Evolutionary conservation across 2,329 filamentous ascomycete genomes (phyloP).

Genomic region (Pestalotiopsis sp.): DNA sequence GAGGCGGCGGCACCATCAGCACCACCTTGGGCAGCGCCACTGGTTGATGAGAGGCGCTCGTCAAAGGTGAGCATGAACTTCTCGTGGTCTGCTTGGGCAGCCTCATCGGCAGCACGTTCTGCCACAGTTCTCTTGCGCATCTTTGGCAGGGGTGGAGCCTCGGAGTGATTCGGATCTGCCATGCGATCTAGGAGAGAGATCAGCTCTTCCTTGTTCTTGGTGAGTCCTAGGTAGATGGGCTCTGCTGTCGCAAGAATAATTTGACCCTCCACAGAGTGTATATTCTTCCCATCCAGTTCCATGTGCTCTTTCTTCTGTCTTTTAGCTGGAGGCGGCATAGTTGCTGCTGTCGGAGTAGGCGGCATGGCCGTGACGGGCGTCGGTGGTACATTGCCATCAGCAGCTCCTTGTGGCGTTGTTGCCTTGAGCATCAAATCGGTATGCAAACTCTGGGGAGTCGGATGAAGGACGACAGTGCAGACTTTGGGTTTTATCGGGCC

Average conservation of each 20-base stretch:
- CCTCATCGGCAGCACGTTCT: slow-evolving; percentile 93
- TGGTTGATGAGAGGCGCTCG: slow-evolving; percentile 71
- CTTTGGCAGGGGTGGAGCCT: slow-evolving; percentile 80
- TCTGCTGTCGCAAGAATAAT: slow-evolving; percentile 74
- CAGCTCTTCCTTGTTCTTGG: slow-evolving; percentile 67
- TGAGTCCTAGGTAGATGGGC: slow-evolving; percentile 77
- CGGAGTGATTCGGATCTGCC: slow-evolving; percentile 76
- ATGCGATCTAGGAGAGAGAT: slow-evolving; percentile 72
- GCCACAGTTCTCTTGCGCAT: slow-evolving; percentile 90
- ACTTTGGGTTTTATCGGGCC: slow-evolving; percentile 62
- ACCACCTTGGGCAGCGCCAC: slow-evolving; percentile 58
- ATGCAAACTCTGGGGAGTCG: slow-evolving; percentile 75
- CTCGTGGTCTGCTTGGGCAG: slow-evolving; percentile 84
- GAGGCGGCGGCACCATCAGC: slow-evolving; percentile 70
- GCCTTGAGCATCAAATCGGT: slow-evolving; percentile 78
- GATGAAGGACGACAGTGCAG: slow-evolving; percentile 80
- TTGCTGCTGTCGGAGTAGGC: slow-evolving; percentile 62
- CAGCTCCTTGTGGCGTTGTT: slow-evolving; percentile 62
- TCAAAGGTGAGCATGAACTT: slow-evolving; percentile 92
- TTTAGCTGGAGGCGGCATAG: slow-evolving; percentile 64
- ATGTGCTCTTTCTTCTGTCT: slow-evolving; percentile 71
- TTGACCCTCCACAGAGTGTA: slow-evolving; percentile 75
- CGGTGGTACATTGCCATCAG: slow-evolving; percentile 48
- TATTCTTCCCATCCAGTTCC: slow-evolving; percentile 74
- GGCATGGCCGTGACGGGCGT: slow-evolving; percentile 52